Percentiles rank a stretch among this genome's conserved stretches.
Evolutionary conservation across 306 rosid genomes (phyloP).

Genomic region (Prunus kanzakura): DNA sequence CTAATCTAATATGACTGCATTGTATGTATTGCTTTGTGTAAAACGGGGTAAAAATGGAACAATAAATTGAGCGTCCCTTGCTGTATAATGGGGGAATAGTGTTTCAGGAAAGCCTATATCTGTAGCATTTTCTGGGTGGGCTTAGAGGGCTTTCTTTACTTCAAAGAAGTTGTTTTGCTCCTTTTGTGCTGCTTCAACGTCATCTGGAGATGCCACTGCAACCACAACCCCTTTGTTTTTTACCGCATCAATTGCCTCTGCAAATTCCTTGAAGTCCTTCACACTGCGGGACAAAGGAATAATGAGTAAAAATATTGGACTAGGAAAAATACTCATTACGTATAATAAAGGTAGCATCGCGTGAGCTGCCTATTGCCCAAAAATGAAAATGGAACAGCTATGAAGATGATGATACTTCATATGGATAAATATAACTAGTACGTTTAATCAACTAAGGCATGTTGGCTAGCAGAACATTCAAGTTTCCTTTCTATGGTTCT

Average conservation of each 20-base stretch:
- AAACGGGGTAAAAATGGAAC: neutral
- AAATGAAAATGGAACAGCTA: neutral
- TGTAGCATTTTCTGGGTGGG: neutral
- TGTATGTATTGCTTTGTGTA: conserved; percentile 8
- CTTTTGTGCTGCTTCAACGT: conserved; percentile 69
- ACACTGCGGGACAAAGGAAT: conserved; percentile 39
- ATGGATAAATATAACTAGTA: neutral
- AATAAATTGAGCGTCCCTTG: neutral
- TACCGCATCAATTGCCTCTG: conserved; percentile 63
- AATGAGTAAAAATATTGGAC: conserved; percentile 5
- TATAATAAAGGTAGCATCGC: neutral
- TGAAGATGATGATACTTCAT: no score
- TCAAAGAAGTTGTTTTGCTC: conserved; percentile 66
- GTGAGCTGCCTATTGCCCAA: neutral
- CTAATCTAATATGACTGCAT: neutral
- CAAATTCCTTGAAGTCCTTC: conserved; percentile 85
- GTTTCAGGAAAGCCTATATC: neutral
- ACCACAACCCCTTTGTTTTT: conserved; percentile 84
- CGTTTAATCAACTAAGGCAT: neutral
- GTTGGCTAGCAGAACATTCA: neutral
- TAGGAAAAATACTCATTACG: neutral
- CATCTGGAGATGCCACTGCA: conserved; percentile 93
- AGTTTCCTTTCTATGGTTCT: neutral
- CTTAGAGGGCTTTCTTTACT: conserved; percentile 75
- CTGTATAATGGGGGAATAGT: neutral